Evolutionary conservation across 495 filamentous ascomycete species (phyloP), one percentile per base, ranked within the genome.

Genomic region (Viridothelium virens): DNA sequence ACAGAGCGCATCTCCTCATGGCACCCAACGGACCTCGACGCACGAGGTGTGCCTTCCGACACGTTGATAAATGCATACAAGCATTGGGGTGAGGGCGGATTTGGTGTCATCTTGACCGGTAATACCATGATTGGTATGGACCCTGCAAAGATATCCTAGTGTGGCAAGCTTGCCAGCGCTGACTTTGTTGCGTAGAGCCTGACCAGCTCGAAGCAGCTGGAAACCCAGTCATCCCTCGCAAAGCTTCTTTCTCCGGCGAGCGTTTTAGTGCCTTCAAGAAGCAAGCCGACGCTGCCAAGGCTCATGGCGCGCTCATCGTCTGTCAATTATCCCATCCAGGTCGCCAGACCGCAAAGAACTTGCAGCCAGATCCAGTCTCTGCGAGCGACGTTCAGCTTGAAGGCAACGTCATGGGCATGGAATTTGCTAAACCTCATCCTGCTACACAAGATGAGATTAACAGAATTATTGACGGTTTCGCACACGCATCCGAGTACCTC

Each of bases 311-410:
- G 65, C 74, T 89, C 44, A 76, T 86, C 53, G 71, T 88, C 38
- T 83, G 75, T 6, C 86, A 89, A 70, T 75, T 88, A 63, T 82
- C 78, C 69, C 86, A 88, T 72, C 85, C 85, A 0, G 86, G 86
- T 14, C 84, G 87, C 5, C 85, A 89, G 73, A 78, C 76, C 14
- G 63, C 73, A 7, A 70, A 75, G 14, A 73, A 64, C 9, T 75
- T 87, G 53, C 82, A 87, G 66, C 70, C 74, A 38, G 68, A 87
- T 69, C 84, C 86, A 0, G 76, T 89, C 41, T 83, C 80, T 18
- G 85, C 86, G 4, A 84, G 80, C 62, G 85, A 84, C 69, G 78
- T 89, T 7, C 82, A 86, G 66, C 74, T 87, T 0, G 76, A 79
- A 62, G 76, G 73, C 33, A 72, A 71, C 12, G 46, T 74, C 12